Conservation (phyloP, 768 basidiomycete species). For the Serpula lacrymans region DNA sequence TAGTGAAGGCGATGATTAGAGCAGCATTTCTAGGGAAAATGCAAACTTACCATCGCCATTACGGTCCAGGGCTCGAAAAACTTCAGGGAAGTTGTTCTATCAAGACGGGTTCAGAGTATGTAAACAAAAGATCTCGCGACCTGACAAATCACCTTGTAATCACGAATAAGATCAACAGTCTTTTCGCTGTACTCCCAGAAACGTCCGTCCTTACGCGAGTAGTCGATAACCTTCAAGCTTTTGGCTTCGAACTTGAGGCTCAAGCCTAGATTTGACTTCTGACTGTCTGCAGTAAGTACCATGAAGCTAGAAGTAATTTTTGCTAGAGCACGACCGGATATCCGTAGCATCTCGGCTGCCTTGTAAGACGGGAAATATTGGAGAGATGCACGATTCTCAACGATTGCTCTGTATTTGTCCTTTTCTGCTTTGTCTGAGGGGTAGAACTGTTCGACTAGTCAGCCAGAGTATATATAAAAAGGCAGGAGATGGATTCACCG, state of each 20-base stretch:
- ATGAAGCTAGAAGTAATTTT: slow-evolving; percentile 93
- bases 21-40: not conserved
- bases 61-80: slow-evolving; percentile 71
- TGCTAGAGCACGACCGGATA: slow-evolving; percentile 78
- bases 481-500: slow-evolving; percentile 44
- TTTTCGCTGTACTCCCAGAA: slow-evolving; percentile 94
- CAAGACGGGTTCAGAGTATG: not conserved
- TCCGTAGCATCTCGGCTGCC: slow-evolving; percentile 66
- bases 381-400: slow-evolving; percentile 44
- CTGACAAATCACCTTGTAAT: slow-evolving; percentile 64
- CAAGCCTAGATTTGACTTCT: slow-evolving; percentile 88
- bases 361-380: slow-evolving; percentile 79
- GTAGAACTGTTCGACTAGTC: slow-evolving; percentile 76
- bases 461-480: too few relatives aligned
- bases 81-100: slow-evolving; percentile 77
- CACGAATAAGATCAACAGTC: slow-evolving; percentile 72
- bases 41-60: slow-evolving; percentile 62
- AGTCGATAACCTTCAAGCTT: slow-evolving; percentile 88
- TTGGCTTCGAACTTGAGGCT: slow-evolving; percentile 97
- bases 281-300: slow-evolving; percentile 71
- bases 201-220: slow-evolving; percentile 78
- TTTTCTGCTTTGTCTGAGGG: slow-evolving; percentile 80
- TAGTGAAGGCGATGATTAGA: slow-evolving; percentile 3
- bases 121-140: not conserved
- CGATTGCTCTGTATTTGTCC: slow-evolving; percentile 70